Percentiles rank a stretch among this genome's conserved stretches.
These are phyloP conservation scores for Thelephora ganbajun DNA, from an alignment of 768 basidiomycete genomes.

Conservation along the genomic window DNA sequence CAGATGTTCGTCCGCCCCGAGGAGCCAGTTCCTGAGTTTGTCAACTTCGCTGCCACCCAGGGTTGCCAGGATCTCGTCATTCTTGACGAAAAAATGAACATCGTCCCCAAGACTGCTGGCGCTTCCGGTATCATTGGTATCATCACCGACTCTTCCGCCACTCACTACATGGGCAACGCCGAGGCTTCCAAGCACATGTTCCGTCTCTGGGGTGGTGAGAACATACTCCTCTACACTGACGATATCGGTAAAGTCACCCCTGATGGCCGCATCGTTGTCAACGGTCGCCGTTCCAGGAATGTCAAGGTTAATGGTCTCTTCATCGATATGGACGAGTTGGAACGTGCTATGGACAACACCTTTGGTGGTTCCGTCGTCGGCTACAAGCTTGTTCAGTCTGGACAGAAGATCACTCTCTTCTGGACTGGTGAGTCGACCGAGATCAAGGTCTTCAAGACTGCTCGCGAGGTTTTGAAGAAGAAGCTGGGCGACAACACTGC, in stretches of 20 bases:
- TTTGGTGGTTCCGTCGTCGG: conserved; percentile 11
- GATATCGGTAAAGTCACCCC: conserved; percentile 16
- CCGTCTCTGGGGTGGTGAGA: conserved; percentile 12
- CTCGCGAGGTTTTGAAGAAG: conserved; percentile 11
- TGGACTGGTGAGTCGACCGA: conserved; percentile 9
- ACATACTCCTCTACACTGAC: conserved; percentile 16
- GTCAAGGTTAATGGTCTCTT: conserved; percentile 18
- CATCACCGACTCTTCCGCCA: conserved; percentile 15
- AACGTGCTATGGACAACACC: conserved; percentile 14
- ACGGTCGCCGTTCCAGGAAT: conserved; percentile 17
- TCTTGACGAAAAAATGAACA: conserved; percentile 12
- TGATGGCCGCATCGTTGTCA: conserved; percentile 16
- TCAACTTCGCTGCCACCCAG: conserved; percentile 16
- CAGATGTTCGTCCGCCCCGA: conserved; percentile 17
- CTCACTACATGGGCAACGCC: conserved; percentile 15
- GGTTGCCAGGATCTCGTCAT: conserved; percentile 17
- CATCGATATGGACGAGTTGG: conserved; percentile 16
- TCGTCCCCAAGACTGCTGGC: conserved; percentile 12
- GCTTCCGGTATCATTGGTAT: conserved; percentile 17
- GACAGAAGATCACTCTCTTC: conserved; percentile 16
- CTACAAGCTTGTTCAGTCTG: conserved; percentile 18
- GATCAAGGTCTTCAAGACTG: conserved; percentile 12
- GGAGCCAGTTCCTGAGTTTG: conserved; percentile 13
- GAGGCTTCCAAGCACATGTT: conserved; percentile 17
- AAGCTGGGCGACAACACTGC: conserved; percentile 11